phyloP scores from a whole-genome alignment of 352 stramenopile species.

The Sclerospora graminicola region DNA sequence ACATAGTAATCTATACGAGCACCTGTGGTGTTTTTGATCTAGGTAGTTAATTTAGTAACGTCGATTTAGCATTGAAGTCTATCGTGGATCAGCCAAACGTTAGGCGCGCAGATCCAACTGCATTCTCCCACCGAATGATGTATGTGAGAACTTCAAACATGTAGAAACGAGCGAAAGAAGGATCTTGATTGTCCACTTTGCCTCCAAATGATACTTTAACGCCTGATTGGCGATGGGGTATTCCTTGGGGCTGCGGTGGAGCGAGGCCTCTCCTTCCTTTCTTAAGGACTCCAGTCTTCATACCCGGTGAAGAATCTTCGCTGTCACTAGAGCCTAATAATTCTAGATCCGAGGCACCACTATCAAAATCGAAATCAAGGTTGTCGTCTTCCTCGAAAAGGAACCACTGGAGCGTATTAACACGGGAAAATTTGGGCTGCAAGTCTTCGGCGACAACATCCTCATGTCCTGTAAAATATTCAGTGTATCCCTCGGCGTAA shows the following conservation, averaged over 20 bases:
- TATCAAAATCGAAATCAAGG: constrained; percentile 30
- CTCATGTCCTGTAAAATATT: constrained; percentile 24
- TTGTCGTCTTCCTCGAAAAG: constrained; percentile 20
- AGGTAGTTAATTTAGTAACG: no score
- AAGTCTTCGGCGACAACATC: constrained; percentile 16
- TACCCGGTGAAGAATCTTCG: constrained; percentile 11
- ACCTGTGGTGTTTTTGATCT: no score
- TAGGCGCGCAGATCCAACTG: constrained; percentile 24
- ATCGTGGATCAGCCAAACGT: no score
- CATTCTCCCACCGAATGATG: constrained; percentile 37
- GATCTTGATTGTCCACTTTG: constrained; percentile 34
- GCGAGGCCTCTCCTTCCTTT: constrained; percentile 6
- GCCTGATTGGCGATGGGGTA: constrained; percentile 1
- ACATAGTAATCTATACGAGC: no score
- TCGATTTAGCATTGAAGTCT: no score
- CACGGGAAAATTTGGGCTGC: constrained; percentile 28
- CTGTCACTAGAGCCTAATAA: constrained; percentile 23
- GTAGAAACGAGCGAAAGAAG: constrained; percentile 30
- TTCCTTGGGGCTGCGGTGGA: not conserved
- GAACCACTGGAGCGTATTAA: constrained; percentile 43
- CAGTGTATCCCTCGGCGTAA: constrained; percentile 22
- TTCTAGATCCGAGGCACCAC: constrained; percentile 26
- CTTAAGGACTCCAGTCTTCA: constrained; percentile 4
- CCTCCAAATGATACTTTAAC: constrained; percentile 37
- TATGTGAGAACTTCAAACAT: constrained; percentile 42